Percentiles rank a stretch among this genome's conserved stretches.
These are phyloP conservation scores for Solanum tarijense DNA, from an alignment of 257 asterid genomes.

Conservation along the genomic window DNA sequence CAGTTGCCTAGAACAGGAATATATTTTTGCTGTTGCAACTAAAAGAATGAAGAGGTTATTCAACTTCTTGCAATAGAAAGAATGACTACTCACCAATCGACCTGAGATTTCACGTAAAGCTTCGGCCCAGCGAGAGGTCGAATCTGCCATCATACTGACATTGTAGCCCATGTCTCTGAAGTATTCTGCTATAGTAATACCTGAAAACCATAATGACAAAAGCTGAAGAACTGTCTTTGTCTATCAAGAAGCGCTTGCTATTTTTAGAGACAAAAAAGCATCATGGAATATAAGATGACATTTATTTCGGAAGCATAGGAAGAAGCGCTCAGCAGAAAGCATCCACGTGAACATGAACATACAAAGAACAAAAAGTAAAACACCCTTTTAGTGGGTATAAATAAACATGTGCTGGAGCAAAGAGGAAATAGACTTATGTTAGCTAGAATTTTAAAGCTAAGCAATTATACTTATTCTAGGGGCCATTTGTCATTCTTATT, in stretches of 20 bases:
- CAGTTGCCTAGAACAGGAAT: background rate
- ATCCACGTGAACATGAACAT: background rate
- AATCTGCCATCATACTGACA: slow-evolving; percentile 99
- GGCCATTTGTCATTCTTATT: background rate
- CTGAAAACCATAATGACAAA: slow-evolving; percentile 33
- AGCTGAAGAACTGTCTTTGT: background rate
- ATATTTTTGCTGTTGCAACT: background rate
- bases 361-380: background rate
- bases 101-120: slow-evolving; percentile 99
- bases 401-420: background rate
- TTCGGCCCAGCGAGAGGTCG: slow-evolving; percentile 99
- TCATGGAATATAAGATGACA: background rate
- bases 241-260: background rate
- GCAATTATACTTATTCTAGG: background rate
- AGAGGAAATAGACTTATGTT: background rate
- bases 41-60: background rate
- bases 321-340: background rate
- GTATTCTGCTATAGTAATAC: slow-evolving; percentile 94
- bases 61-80: slow-evolving; percentile 1
- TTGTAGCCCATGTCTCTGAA: slow-evolving; percentile 99
- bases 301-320: background rate
- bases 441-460: background rate
- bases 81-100: slow-evolving; percentile 62
- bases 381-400: background rate
- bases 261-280: background rate